Base-by-base conservation (phyloP, 805 yeast genomes). In the Kazachstania bromeliacearum region DNA sequence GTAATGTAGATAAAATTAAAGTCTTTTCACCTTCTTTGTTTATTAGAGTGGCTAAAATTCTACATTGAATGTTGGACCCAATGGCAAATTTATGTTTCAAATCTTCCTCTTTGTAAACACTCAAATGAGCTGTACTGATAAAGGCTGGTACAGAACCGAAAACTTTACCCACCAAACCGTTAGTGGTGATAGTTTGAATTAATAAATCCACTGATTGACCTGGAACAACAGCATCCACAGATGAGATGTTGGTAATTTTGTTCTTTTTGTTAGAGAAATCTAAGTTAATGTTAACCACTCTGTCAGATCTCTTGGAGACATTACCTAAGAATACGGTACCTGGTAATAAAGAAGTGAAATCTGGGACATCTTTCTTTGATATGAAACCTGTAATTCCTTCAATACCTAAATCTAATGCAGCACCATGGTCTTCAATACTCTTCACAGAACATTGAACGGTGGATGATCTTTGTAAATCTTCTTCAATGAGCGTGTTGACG, bases 381-480 rank as follows among this genome's bases (percentile, higher is more conserved):
- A 88, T 64, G 58, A 89, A 88, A 1, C 94, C 95, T 20, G 75
- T 63, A 7, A 70, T 39, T 5, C 68, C 71, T 7, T 58, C 57
- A 34, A 69, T 54, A 23, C 96, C 96, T 27, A 81, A 57, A 47
- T 79, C 80, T 29, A 89, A 61, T 38, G 84, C 73, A 17, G 77
- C 71, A 61, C 98, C 98, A 56, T 85, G 96, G 56, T 92, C 99
- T 67, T 92, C 97, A 17, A 84, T 61, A 32, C 94, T 79, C 42
- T 68, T 70, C 16, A 92, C 76, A 2, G 84, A 67, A 17, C 77
- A 88, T 60, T 92, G 98, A 2, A 92, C 53, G 4, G 80, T 53
- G 12, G 54, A 35, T 40, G 73, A 67, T 30, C 85, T 85, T 5
- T 65, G 60, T 33, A 83, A 59, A 54, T 87, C 96, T 31, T 79